Conservation (phyloP, 2,329 filamentous ascomycete species). For the Raffaelea arxii region DNA sequence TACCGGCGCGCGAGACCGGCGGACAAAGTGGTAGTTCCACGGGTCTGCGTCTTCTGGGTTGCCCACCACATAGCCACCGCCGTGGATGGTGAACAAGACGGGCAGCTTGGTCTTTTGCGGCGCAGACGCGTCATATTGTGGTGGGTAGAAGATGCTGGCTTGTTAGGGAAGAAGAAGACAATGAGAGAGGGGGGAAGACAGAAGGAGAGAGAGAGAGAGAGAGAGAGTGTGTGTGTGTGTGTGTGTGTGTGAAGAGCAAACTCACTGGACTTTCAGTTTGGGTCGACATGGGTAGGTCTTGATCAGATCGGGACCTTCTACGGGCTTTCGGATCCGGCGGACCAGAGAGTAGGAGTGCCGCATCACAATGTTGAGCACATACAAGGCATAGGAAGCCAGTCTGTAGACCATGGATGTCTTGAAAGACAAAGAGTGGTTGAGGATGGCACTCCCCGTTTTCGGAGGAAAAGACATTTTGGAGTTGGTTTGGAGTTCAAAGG, state of each 20-base stretch:
- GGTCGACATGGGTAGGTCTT: slow-evolving; percentile 15
- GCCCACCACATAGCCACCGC: slow-evolving; percentile 38
- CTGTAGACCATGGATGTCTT: too few relatives aligned
- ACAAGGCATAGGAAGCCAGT: too few relatives aligned
- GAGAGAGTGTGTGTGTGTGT: neutral
- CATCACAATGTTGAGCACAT: slow-evolving; percentile 1
- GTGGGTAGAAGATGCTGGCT: slow-evolving; percentile 31
- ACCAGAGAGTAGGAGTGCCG: neutral
- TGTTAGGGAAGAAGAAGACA: too few relatives aligned
- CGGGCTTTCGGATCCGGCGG: neutral
- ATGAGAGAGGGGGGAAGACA: neutral
- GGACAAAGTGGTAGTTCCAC: slow-evolving; percentile 35
- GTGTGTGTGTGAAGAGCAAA: neutral
- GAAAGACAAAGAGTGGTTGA: too few relatives aligned
- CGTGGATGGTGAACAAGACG: slow-evolving; percentile 39
- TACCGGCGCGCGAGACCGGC: slow-evolving; percentile 25
- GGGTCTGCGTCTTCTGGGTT: slow-evolving; percentile 32
- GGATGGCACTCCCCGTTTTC: too few relatives aligned
- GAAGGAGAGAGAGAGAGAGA: neutral
- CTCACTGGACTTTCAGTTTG: slow-evolving; percentile 5
- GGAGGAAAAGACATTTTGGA: too few relatives aligned
- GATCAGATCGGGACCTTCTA: slow-evolving; percentile 6
- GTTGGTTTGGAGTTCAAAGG: too few relatives aligned
- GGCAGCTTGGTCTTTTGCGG: slow-evolving; percentile 21
- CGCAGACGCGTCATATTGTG: slow-evolving; percentile 18